Base-by-base conservation (phyloP, 495 filamentous ascomycete genomes). In the Elaphomyces granulatus region DNA sequence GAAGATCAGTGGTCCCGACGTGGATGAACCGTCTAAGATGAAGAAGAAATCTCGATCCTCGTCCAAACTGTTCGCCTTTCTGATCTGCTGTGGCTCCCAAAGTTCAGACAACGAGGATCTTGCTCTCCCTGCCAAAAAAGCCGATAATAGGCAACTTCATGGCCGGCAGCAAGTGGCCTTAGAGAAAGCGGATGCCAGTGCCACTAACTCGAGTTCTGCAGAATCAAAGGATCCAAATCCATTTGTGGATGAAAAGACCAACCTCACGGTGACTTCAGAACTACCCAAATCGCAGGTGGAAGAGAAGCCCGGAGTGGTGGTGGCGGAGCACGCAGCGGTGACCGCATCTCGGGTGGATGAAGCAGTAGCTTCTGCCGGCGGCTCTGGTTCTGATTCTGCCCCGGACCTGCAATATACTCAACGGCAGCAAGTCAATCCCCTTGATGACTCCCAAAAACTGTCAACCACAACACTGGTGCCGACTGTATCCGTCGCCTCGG, bases 71-170 rank as follows among this genome's bases (percentile, higher is more conserved):
- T 60, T 92, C 15, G 68, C 82, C 18, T 76, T 90, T 41, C 64
- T 94, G 36, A 78, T 72, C 37, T 94, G 87, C 64, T 94, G 86
- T 55, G 76, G 77, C 20, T 72, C 78, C 34, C 73, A 72, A n/a
- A 74, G 78, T 41, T 61, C 72, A 2, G 64, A 77, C 30, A 57
- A 62, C 39, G 74, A 76, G 30, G 81, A 82, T 32, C 52, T 66
- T 32, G 50, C 64, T 31, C 56, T 81, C 16, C 76, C 81, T 34
- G 63, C 74, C 23, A 87, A 87, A 62, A 79, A 77, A 51, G 74
- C 72, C 48, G 65, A 54, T 49, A 71, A 64, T 61, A 66, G 49
- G 49, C 65, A 58, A 63, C 66, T 58, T 49, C 66, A 44, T 56
- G 70, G 59, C 49, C 76, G 53, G 50, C 74, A 65, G 50, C 74